Conservation (phyloP, 2,329 filamentous ascomycete species). For the Aspergillus jensenii region DNA sequence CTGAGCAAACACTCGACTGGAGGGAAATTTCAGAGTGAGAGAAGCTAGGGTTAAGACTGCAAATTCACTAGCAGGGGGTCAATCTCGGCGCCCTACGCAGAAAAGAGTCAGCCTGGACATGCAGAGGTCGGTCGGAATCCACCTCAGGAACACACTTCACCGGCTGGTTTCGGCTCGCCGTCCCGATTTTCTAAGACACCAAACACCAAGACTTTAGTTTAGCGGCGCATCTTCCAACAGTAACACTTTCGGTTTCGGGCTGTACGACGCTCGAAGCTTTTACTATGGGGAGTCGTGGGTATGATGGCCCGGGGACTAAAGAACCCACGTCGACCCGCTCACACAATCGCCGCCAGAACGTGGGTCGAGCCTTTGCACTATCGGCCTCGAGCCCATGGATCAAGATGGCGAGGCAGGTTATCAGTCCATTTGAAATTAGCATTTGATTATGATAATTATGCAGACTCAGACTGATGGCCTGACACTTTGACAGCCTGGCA, state of each 20-base stretch:
- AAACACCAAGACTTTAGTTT: not conserved
- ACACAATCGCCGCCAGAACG: not conserved
- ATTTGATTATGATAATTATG: too few relatives aligned
- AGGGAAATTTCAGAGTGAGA: too few relatives aligned
- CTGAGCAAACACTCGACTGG: too few relatives aligned
- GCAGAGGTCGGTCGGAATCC: not conserved
- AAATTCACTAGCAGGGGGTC: too few relatives aligned
- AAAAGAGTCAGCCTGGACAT: not conserved
- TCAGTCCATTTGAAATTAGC: not conserved
- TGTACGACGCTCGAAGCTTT: not conserved
- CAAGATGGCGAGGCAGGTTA: not conserved
- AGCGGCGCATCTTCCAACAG: too few relatives aligned
- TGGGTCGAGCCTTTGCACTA: not conserved
- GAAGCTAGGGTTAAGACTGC: too few relatives aligned
- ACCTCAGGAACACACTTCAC: not conserved
- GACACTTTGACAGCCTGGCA: too few relatives aligned
- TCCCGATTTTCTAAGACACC: not conserved
- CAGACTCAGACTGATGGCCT: too few relatives aligned
- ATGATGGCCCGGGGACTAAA: not conserved
- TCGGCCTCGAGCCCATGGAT: not conserved
- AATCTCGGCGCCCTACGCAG: too few relatives aligned
- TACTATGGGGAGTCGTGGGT: not conserved
- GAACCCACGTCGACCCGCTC: not conserved
- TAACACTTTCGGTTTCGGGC: too few relatives aligned
- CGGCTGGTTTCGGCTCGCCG: too few relatives aligned